Evolutionary conservation across 345 rosid species (phyloP).

Genomic region (Corchorus olitorius): DNA sequence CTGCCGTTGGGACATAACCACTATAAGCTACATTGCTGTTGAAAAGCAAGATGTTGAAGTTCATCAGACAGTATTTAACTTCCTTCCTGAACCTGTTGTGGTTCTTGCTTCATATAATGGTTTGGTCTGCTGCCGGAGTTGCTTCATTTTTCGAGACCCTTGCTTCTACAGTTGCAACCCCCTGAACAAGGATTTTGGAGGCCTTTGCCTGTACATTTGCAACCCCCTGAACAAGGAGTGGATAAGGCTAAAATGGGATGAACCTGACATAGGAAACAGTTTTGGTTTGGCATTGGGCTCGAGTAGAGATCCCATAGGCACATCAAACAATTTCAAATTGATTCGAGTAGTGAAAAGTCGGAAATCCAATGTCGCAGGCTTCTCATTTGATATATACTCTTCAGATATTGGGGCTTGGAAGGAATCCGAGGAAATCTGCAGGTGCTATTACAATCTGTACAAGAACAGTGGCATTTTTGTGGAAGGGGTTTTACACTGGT

Average conservation of each 20-base stretch:
- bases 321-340: conserved; percentile 34
- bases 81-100: conserved; percentile 43
- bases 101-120: conserved; percentile 45
- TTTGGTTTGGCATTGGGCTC: conserved; percentile 43
- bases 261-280: conserved; percentile 27
- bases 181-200: no score
- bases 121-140: conserved; percentile 38
- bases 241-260: conserved; percentile 32
- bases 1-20: conserved; percentile 28
- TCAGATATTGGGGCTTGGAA: conserved; percentile 34
- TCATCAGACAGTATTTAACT: conserved; percentile 28
- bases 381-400: conserved; percentile 35
- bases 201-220: no score
- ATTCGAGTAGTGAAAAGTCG: conserved; percentile 25
- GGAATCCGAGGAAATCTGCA: conserved; percentile 37
- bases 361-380: conserved; percentile 15
- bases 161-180: conserved; percentile 39
- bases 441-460: conserved; percentile 21
- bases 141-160: conserved; percentile 33
- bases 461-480: conserved; percentile 38
- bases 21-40: conserved; percentile 35
- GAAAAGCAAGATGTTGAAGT: conserved; percentile 16
- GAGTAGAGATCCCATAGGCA: conserved; percentile 15
- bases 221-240: conserved; percentile 45
- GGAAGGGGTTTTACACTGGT: conserved; percentile 45